A percentile compares a stretch with the other conserved stretches of the same genome.
These are phyloP conservation scores for Hibiscus tridactylites DNA, from an alignment of 345 rosid species.

Conservation along the genomic window DNA sequence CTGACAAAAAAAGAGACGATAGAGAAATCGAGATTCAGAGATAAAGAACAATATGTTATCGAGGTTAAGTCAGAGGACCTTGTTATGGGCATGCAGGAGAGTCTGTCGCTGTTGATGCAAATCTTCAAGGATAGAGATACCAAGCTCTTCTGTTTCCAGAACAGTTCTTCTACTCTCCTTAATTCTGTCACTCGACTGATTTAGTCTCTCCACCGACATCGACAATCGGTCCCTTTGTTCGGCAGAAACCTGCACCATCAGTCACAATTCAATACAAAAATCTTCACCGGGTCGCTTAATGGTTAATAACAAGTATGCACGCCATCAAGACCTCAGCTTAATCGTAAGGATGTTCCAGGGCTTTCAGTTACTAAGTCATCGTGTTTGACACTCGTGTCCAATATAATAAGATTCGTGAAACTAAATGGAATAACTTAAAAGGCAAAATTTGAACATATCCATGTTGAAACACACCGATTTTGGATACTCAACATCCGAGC, in stretches of 20 bases:
- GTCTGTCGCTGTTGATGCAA: slow-evolving; percentile 84
- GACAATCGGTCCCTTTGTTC: slow-evolving; percentile 74
- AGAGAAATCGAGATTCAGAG: not conserved
- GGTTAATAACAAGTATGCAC: not conserved
- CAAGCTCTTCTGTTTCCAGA: slow-evolving; percentile 89
- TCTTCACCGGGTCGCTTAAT: not conserved
- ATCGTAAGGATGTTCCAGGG: not conserved
- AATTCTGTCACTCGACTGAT: slow-evolving; percentile 67
- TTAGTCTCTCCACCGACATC: slow-evolving; percentile 71
- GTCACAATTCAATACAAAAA: slow-evolving; percentile 4
- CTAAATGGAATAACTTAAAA: not conserved
- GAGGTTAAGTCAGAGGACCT: slow-evolving; percentile 11
- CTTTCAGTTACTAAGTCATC: not conserved
- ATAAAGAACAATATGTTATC: not conserved
- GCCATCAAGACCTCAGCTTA: not conserved
- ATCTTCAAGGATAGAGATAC: slow-evolving; percentile 80
- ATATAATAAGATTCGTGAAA: no score
- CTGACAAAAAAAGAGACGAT: not conserved
- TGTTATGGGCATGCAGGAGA: slow-evolving; percentile 69
- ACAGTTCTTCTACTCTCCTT: slow-evolving; percentile 78
- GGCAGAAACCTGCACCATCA: slow-evolving; percentile 44
- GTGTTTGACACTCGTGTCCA: no score
- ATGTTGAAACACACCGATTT: no score
- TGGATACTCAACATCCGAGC: no score
- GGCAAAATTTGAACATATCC: no score